Percentiles rank a stretch among this genome's conserved stretches.
Evolutionary conservation across 306 rosid species (phyloP).

Genomic region (Adenanthera pavonina): DNA sequence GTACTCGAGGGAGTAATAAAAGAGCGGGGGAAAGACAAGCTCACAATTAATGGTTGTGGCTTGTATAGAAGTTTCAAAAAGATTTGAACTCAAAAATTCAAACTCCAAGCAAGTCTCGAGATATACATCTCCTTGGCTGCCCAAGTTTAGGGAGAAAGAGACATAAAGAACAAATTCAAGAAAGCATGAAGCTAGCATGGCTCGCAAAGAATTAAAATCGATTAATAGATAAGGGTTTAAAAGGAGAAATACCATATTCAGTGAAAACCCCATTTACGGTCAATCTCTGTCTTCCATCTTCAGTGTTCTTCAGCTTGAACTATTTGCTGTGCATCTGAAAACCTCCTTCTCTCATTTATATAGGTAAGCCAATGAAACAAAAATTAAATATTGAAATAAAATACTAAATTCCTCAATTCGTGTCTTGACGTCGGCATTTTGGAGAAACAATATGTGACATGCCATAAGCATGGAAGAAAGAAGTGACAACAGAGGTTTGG

Average conservation of each 20-base stretch:
- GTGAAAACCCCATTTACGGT: slow-evolving; percentile 29
- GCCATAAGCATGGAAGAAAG: not conserved
- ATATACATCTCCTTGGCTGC: not conserved
- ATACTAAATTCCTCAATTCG: too few relatives aligned
- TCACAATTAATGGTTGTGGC: slow-evolving; percentile 32
- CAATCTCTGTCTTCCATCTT: slow-evolving; percentile 14
- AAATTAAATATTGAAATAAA: too few relatives aligned
- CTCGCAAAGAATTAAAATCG: not conserved
- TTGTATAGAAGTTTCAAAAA: not conserved
- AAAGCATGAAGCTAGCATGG: not conserved
- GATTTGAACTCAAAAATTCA: not conserved
- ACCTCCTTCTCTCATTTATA: too few relatives aligned
- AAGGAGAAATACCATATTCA: slow-evolving; percentile 17
- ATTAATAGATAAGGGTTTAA: not conserved
- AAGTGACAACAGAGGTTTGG: not conserved
- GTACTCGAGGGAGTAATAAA: not conserved
- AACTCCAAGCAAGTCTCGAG: not conserved
- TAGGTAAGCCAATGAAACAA: too few relatives aligned
- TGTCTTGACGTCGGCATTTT: too few relatives aligned
- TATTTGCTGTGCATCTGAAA: too few relatives aligned
- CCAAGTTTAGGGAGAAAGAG: not conserved
- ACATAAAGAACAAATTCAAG: not conserved
- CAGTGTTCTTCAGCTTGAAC: slow-evolving; percentile 11
- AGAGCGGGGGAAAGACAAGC: slow-evolving; percentile 25
- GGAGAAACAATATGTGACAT: not conserved